Evolutionary conservation across 2,329 filamentous ascomycete species (phyloP), one percentile per base, ranked within the genome.

Genomic region (Pseudonectria foliicola): DNA sequence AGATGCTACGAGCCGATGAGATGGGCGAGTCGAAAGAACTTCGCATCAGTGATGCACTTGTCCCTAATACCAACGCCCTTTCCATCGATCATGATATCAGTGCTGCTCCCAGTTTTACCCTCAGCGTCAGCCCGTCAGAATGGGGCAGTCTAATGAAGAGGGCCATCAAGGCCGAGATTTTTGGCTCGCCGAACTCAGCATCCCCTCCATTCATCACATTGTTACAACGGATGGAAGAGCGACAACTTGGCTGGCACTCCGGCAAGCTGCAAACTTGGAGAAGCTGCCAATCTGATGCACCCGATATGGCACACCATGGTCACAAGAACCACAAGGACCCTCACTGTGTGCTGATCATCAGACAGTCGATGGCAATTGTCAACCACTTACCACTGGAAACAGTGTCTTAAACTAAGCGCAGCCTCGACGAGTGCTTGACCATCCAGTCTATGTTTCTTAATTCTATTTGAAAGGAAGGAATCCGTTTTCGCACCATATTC

Each of bases 171-270:
- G 25, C 35, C 1, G 47, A 51, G 13, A 25, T 52, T 15, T 52
- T 45, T 12, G 48, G 49, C 0, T 33, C 38, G 0, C 1, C 32
- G 0, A 15, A 40, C n/a, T 35, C 44, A 10, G 21, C 35, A 1
- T 29, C 32, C 0, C 30, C 27, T 2, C 41, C 47, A 0, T 52
- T 51, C 12, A 21, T 33, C 4, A 15, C 21, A 1, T 35, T 52
- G 40, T 13, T 52, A 18, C 45, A 49, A 27, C 25, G 43, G 25
- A 49, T 53, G 49, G 49, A 52, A 21, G 40, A 52, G 11, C 45
- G 49, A 7, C 49, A 52, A 15, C 27, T 39, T 2, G 15, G 33
- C 4, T 52, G 49, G 49, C 49, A 52, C 21, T 51, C 49, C 10
- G 49, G 49, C 1, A 29, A 31, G 3, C 18, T 38, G 5, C 35